phyloP scores from a whole-genome alignment of 306 rosid species.

The Citrullus colocynthis region DNA sequence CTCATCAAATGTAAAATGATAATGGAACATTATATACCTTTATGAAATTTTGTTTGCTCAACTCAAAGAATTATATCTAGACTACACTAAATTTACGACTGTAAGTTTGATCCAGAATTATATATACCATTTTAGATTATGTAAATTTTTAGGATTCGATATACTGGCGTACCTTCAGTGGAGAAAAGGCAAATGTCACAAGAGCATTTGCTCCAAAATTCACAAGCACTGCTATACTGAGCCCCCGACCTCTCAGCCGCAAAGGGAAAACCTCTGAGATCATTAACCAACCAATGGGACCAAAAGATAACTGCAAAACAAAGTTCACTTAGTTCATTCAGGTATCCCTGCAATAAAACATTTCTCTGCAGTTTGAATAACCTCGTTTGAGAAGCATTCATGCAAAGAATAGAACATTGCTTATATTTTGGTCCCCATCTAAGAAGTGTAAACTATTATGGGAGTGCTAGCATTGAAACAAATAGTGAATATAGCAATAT shows the following conservation, averaged over 20 bases:
- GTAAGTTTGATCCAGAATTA: not conserved
- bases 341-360: not conserved
- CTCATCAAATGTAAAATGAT: not conserved
- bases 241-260: constrained; percentile 82
- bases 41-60: not conserved
- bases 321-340: not conserved
- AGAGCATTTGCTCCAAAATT: constrained; percentile 82
- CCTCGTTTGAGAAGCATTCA: not conserved
- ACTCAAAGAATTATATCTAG: not conserved
- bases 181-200: constrained; percentile 89
- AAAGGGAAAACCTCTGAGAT: constrained; percentile 88
- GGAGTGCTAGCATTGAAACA: not conserved
- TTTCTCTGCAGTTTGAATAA: not conserved
- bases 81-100: not conserved
- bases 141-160: not conserved
- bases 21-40: not conserved
- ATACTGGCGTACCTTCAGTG: constrained; percentile 49
- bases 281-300: constrained; percentile 99
- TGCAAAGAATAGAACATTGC: not conserved
- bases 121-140: not conserved
- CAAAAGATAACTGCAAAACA: constrained; percentile 70
- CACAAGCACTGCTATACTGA: constrained; percentile 80
- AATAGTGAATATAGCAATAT: not conserved
- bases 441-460: not conserved
- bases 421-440: not conserved